Base-by-base conservation (phyloP, 2,329 filamentous ascomycete genomes). In the Penicillium sp. region DNA sequence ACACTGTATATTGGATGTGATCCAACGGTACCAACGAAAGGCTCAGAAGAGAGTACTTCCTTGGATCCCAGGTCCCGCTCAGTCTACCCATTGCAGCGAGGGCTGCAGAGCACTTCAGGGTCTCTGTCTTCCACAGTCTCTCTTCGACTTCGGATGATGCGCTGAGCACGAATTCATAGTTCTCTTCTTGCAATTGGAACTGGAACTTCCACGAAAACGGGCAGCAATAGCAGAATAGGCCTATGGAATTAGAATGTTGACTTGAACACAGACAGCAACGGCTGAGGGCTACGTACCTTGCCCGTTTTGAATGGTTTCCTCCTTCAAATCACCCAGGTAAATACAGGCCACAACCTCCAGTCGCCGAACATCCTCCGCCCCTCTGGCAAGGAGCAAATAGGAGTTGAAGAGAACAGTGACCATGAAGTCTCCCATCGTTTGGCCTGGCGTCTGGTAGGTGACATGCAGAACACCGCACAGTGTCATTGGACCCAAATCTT, bases 171-270 rank as follows among this genome's bases (percentile, higher is more conserved):
- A 97, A 79, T 76, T 98, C 94, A 73, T 91, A 94, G 57, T 94
- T 82, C 62, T 91, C 88, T 67, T 90, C 86, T 60, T 90, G 84
- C 66, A 87, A 86, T 73, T 95, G 89, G 71, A 98, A 97, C 2
- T 92, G 84, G 12, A 97, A 72, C 75, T 98, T 99, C 94, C 93
- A 98, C 1, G 93, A 95, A 75, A 91, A 91, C 0, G 91, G 88
- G 0, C 91, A 91, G 3, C 91, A 91, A 65, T 95, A 89, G 71
- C 93, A 97, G 81, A 94, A 92, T 8, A 98, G 75, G 0, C 92
- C 93, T 96, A 9, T 8, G 17, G 12, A 17, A 56, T 22, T n/a
- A 49, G 8, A 22, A 51, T 49, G n/a, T 28, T 37, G 19, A 17
- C 22, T 17, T 17, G 8, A 19, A 56, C 13, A 53, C 22, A 7